These are phyloP conservation scores for Carex arenaria DNA, from an alignment of 202 grass and related monocot genomes.

Conservation along the genomic window DNA sequence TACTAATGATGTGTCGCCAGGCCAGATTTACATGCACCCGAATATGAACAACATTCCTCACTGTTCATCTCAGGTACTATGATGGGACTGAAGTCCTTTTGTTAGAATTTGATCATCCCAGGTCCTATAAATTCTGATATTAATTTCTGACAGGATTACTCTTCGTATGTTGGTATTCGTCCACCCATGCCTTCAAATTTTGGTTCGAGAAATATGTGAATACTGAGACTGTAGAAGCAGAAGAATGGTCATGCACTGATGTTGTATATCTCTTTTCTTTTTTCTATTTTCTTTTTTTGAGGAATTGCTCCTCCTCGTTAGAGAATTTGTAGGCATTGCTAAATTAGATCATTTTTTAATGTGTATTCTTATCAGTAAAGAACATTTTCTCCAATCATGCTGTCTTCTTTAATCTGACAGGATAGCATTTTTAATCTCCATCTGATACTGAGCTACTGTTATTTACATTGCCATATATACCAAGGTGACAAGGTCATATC, in stretches of 20 bases:
- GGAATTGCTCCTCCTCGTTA: constrained; percentile 10
- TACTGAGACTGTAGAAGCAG: background rate
- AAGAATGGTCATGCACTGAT: background rate
- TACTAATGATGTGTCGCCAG: constrained; percentile 39
- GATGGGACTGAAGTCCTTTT: constrained; percentile 4
- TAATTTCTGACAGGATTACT: constrained; percentile 45
- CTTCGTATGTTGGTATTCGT: constrained; percentile 38
- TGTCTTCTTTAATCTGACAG: too few relatives aligned
- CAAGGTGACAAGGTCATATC: too few relatives aligned
- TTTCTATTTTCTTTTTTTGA: background rate
- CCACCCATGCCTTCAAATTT: constrained; percentile 37
- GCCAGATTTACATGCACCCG: constrained; percentile 56
- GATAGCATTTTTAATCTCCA: too few relatives aligned
- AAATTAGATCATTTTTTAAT: background rate
- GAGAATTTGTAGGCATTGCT: constrained; percentile 6
- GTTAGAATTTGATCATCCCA: constrained; percentile 1
- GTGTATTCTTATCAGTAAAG: background rate
- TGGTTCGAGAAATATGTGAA: constrained; percentile 54
- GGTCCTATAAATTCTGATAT: constrained; percentile 1
- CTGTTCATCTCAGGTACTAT: constrained; percentile 60
- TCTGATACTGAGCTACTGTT: too few relatives aligned
- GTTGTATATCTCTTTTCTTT: constrained; percentile 3
- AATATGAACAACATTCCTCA: constrained; percentile 55
- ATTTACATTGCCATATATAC: too few relatives aligned
- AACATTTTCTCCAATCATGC: too few relatives aligned